These are phyloP conservation scores for Neurospora sp. DNA, from an alignment of 495 filamentous ascomycete genomes.

Conservation along the genomic window DNA sequence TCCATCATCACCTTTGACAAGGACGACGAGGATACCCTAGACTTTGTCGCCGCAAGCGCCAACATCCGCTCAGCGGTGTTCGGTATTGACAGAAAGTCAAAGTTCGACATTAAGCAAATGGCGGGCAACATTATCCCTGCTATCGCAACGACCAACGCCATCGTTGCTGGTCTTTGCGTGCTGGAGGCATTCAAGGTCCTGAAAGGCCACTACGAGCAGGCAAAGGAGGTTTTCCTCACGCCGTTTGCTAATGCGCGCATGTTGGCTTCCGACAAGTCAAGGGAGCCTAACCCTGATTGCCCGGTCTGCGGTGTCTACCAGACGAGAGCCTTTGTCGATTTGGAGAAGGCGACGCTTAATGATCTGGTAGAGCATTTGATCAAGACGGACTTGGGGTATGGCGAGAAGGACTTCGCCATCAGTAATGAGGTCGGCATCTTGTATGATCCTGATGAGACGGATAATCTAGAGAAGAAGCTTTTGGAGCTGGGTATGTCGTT, in stretches of 20 bases:
- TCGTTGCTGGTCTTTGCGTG: constrained; percentile 88
- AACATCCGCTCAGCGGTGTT: constrained; percentile 83
- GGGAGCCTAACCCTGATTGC: constrained; percentile 70
- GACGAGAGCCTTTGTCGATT: constrained; percentile 54
- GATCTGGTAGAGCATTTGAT: constrained; percentile 73
- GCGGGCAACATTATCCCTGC: constrained; percentile 98
- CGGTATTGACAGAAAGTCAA: constrained; percentile 75
- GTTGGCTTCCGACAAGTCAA: constrained; percentile 59
- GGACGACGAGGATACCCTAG: constrained; percentile 89
- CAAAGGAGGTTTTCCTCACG: constrained; percentile 63
- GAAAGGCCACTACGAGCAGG: constrained; percentile 54
- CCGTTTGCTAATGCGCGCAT: constrained; percentile 70
- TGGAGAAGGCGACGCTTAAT: constrained; percentile 64
- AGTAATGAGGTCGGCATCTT: constrained; percentile 61
- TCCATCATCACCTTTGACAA: constrained; percentile 86
- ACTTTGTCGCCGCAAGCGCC: constrained; percentile 85
- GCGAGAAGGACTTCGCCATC: constrained; percentile 67
- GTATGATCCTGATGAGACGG: constrained; percentile 82
- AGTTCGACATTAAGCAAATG: constrained; percentile 98
- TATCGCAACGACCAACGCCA: constrained; percentile 96
- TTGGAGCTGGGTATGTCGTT: constrained; percentile 55
- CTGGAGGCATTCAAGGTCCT: constrained; percentile 90
- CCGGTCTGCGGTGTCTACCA: constrained; percentile 70
- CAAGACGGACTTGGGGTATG: constrained; percentile 61
- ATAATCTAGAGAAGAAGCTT: constrained; percentile 72